phyloP scores from a whole-genome alignment of 768 basidiomycete species.

The Phylloporus scabripes region DNA sequence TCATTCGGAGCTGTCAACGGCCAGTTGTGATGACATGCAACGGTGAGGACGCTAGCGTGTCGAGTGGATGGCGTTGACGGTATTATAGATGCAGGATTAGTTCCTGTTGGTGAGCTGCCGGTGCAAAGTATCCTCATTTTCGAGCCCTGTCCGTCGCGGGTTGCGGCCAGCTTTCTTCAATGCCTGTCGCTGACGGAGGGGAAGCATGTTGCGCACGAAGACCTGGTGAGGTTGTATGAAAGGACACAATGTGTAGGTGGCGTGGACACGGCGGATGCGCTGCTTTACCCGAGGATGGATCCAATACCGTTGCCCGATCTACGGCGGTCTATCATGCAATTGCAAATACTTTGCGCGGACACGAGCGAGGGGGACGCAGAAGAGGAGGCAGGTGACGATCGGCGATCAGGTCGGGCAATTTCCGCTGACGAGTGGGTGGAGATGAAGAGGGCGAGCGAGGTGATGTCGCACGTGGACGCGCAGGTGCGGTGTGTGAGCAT shows the following conservation, averaged over 20 bases:
- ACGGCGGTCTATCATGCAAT: conserved; percentile 53
- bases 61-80: conserved; percentile 3
- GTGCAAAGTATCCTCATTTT: conserved; percentile 70
- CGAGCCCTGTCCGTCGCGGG: conserved; percentile 45
- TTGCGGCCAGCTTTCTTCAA: conserved; percentile 66
- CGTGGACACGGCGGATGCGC: conserved; percentile 30
- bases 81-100: conserved; percentile 56
- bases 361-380: conserved; percentile 23
- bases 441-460: conserved; percentile 35
- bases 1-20: conserved; percentile 79
- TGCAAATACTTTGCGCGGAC: conserved; percentile 50
- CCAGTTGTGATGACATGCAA: conserved; percentile 96
- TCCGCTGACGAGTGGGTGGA: conserved; percentile 29
- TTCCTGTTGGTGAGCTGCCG: conserved; percentile 72
- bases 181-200: conserved; percentile 56
- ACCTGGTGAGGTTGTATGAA: conserved; percentile 44
- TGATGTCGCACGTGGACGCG: conserved; percentile 54
- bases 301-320: conserved; percentile 47
- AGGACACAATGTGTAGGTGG: conserved; percentile 22
- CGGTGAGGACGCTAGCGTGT: conserved; percentile 43
- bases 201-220: conserved; percentile 37
- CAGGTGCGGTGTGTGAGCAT: conserved; percentile 28
- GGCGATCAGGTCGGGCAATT: conserved; percentile 30
- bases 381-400: conserved; percentile 27
- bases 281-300: conserved; percentile 31